Percentiles rank a stretch among this genome's conserved stretches.
Evolutionary conservation across 441 rosid genomes (phyloP).

Genomic region (Arabidopsis hybrid): DNA sequence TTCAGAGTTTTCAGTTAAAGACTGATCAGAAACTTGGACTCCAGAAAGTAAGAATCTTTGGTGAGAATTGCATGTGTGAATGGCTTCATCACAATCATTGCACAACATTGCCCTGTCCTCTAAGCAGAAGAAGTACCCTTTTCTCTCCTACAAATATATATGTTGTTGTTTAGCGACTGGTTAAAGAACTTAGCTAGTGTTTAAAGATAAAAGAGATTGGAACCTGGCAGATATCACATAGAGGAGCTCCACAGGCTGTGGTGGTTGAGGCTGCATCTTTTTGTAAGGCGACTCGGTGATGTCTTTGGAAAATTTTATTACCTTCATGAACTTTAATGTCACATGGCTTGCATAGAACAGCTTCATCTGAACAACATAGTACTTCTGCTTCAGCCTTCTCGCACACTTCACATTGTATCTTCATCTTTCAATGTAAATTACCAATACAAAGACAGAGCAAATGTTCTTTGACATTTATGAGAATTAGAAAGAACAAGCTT

Average conservation of each 20-base stretch:
- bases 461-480: background rate
- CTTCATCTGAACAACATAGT: conserved; percentile 65
- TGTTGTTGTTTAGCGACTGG: background rate
- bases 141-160: conserved; percentile 45
- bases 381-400: conserved; percentile 65
- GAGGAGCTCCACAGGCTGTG: conserved; percentile 47
- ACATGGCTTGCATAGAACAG: conserved; percentile 62
- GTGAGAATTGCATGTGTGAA: conserved; percentile 50
- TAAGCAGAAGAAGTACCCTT: conserved; percentile 60
- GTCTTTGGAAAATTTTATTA: conserved; percentile 56
- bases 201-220: background rate
- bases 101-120: conserved; percentile 66
- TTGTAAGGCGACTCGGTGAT: conserved; percentile 53
- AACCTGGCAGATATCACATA: conserved; percentile 65
- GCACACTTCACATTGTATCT: conserved; percentile 63
- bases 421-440: conserved; percentile 38
- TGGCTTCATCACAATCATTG: conserved; percentile 55
- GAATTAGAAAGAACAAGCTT: conserved; percentile 24
- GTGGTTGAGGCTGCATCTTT: conserved; percentile 34
- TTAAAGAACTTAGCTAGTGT: background rate
- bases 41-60: conserved; percentile 58
- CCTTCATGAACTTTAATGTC: conserved; percentile 60
- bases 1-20: conserved; percentile 31
- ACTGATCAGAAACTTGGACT: conserved; percentile 54
- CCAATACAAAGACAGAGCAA: conserved; percentile 14